These are phyloP conservation scores for Phaeomoniella chlamydospora DNA, from an alignment of 2,329 filamentous ascomycete species.

Conservation along the genomic window DNA sequence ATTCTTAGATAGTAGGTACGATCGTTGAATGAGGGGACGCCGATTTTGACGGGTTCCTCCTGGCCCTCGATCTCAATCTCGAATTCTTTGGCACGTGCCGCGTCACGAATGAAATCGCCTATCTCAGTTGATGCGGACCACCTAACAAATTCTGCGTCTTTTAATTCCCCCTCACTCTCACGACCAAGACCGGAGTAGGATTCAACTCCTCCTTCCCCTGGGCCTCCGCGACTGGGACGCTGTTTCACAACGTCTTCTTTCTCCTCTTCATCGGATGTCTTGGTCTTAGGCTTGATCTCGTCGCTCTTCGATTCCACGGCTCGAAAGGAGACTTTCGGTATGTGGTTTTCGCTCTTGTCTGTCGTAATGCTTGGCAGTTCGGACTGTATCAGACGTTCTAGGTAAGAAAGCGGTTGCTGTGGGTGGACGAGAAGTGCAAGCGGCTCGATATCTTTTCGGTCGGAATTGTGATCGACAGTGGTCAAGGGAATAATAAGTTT, in stretches of 20 bases:
- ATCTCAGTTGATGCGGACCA: slow-evolving; percentile 85
- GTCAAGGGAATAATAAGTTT: slow-evolving; percentile 68
- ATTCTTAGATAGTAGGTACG: slow-evolving; percentile 79
- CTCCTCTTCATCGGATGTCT: slow-evolving; percentile 23
- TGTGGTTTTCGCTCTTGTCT: slow-evolving; percentile 49
- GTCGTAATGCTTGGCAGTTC: slow-evolving; percentile 58
- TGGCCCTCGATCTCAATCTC: slow-evolving; percentile 67
- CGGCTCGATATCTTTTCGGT: slow-evolving; percentile 62
- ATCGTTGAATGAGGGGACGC: slow-evolving; percentile 76
- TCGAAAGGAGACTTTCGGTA: slow-evolving; percentile 63
- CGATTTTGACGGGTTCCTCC: slow-evolving; percentile 54
- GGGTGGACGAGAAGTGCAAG: slow-evolving; percentile 76
- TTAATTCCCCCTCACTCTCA: slow-evolving; percentile 35
- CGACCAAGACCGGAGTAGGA: slow-evolving; percentile 58
- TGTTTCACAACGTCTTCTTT: slow-evolving; percentile 19
- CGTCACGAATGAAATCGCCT: slow-evolving; percentile 86
- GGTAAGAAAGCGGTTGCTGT: slow-evolving; percentile 79
- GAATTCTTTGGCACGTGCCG: slow-evolving; percentile 71
- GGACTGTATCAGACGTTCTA: slow-evolving; percentile 77
- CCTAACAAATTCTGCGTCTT: slow-evolving; percentile 54
- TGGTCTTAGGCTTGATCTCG: slow-evolving; percentile 26
- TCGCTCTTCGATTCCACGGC: slow-evolving; percentile 61
- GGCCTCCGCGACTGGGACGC: slow-evolving; percentile 21
- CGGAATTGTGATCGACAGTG: slow-evolving; percentile 41
- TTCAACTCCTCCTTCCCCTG: slow-evolving; percentile 47